Base-by-base conservation (phyloP, 208 protist species). In the Crithidia fasciculata region DNA sequence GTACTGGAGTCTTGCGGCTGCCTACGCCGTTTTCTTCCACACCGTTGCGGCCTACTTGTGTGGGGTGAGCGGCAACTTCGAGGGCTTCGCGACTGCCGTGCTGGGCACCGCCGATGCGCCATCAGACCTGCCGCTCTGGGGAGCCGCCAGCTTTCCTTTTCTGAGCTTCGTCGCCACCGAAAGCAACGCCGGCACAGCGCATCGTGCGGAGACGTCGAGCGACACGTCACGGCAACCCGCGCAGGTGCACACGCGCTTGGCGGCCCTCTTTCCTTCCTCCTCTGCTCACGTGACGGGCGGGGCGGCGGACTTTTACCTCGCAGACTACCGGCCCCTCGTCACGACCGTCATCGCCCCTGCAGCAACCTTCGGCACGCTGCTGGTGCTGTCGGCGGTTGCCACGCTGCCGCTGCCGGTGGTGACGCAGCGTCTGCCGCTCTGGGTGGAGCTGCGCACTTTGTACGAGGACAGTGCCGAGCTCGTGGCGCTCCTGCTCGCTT, bases 21-120 rank as follows among this genome's bases (percentile, higher is more conserved):
- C 82, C 13, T 85, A 86, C 81, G 45, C 19, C 40, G 28, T 76
- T 1, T 89, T 86, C 62, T 86, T 89, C 57, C 58, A 89, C 73
- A 63, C 75, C n/a, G 62, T 77, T 40, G 44, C 82, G 4, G 55
- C 78, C 8, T 76, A 74, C 37, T 18, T 76, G 36, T 70, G 77
- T 13, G 71, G 64, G 8, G 19, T 78, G 45, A 19, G 16, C 41
- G 79, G 68, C 0, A n/a, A 64, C 28, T 80, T 82, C 8, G 67
- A 76, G 36, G 12, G 5, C 3, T 58, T 73, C 50, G 79, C 79
- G 5, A 52, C 28, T 16, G 55, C 83, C 16, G 62, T 88, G 8
- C 53, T 74, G 15, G 76, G 76, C 8, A 65, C 72, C 16, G 72
- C 61, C 18, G 56, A 58, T 12, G 28, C 28, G 28, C 70, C 18